These are phyloP conservation scores for Trichophyton simii DNA, from an alignment of 2,329 filamentous ascomycete species.

Conservation along the genomic window DNA sequence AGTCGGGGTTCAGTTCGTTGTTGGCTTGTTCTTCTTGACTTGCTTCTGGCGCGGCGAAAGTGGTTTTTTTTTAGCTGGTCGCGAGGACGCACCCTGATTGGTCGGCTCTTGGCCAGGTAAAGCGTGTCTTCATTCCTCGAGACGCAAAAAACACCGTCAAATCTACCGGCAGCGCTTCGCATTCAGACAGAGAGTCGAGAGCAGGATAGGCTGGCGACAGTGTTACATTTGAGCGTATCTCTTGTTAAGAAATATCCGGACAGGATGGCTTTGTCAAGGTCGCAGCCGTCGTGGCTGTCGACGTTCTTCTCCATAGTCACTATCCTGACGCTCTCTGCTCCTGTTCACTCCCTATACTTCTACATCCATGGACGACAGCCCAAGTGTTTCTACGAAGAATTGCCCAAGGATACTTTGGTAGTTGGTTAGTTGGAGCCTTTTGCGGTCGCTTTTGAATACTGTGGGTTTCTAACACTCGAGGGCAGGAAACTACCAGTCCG, in stretches of 20 bases:
- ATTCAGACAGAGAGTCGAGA: not conserved
- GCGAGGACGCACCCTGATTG: constrained; percentile 5
- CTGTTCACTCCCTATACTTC: constrained; percentile 81
- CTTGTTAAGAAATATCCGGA: not conserved
- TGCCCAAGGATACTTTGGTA: constrained; percentile 93
- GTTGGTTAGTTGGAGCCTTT: constrained; percentile 46
- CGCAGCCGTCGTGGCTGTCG: constrained; percentile 28
- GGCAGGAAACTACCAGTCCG: constrained; percentile 70
- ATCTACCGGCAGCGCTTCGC: not conserved
- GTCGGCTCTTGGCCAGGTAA: constrained; percentile 1
- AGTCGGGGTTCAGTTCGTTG: not conserved
- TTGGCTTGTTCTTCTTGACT: not conserved
- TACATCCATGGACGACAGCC: constrained; percentile 75
- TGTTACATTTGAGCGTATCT: not conserved
- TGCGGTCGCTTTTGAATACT: not conserved
- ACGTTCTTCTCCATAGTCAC: constrained; percentile 50
- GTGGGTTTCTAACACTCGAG: not conserved
- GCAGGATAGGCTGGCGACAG: not conserved
- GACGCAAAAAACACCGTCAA: not conserved
- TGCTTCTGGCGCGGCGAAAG: not conserved
- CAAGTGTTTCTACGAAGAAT: constrained; percentile 97
- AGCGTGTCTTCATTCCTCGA: not conserved
- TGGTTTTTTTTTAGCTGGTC: not conserved
- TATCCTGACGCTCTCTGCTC: constrained; percentile 46
- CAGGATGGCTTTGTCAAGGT: constrained; percentile 26